Base-by-base conservation (phyloP, 371 early-diverging fungal genomes). In the Apophysomyces trapeziformis region DNA sequence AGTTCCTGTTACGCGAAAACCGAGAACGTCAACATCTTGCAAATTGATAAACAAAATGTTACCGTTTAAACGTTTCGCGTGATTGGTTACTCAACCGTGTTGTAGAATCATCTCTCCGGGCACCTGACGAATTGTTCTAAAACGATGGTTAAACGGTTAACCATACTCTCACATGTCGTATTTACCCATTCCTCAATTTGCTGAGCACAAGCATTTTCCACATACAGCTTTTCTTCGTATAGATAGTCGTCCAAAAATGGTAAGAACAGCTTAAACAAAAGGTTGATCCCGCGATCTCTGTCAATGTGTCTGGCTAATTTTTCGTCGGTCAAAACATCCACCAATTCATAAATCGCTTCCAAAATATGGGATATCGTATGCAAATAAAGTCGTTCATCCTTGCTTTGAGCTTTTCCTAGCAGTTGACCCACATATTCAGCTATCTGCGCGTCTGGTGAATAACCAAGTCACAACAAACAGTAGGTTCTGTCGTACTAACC, bases 171-270 rank as follows among this genome's bases (percentile, higher is more conserved):
- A 56, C 26, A 50, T 62, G 9, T 50, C 16, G 5, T 50, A 39
- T 60, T 64, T 75, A 80, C 82, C 85, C 84, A 85, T 65, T 76
- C 76, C 8, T 75, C 74, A 60, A 83, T 80, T 7, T 74, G 61
- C 46, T 77, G 67, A 18, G 74, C 73, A 16, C 75, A 79, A 8
- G 68, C 67, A 16, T 60, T 61, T 37, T 76, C 73, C n/a, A 80
- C 72, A 57, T 75, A 75, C 6, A 68, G 38, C 16, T 73, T 57
- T 69, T 85, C 85, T 50, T 80, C 85, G 46, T 72, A 67, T 11
- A 93, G 70, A 72, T 93, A 93, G 65, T 91, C 90, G 57, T 89
- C 80, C 65, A 92, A 80, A 54, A 87, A 84, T 50, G 91, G 91
- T 65, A 92, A 82, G 70, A 91, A 88, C 21, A 92, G 79, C 57